phyloP scores from a whole-genome alignment of 164 flowering plant species.

The Pachysandra terminalis region DNA sequence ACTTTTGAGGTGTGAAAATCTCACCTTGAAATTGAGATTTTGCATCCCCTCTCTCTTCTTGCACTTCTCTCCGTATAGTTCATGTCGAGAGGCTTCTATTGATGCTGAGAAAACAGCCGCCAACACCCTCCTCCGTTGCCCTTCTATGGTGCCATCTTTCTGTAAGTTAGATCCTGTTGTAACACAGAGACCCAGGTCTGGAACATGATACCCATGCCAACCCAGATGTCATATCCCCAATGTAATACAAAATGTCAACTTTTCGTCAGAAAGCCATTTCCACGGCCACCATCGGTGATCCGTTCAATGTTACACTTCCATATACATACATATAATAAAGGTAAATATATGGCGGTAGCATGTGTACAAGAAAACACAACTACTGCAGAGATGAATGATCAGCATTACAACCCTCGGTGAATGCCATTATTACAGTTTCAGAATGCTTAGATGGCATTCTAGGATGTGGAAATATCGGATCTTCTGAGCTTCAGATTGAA shows the following conservation, averaged over 20 bases:
- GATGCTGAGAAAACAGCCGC: no score
- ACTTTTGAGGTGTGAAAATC: no score
- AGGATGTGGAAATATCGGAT: background rate
- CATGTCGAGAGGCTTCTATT: no score
- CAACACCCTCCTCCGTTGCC: no score
- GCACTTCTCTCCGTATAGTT: no score
- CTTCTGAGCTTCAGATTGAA: background rate
- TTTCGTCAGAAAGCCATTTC: conserved; percentile 10
- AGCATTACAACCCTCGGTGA: no score
- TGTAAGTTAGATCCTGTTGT: background rate
- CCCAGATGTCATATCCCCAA: conserved; percentile 13
- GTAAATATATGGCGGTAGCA: conserved; percentile 13
- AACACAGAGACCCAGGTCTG: background rate
- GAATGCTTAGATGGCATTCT: conserved; percentile 3
- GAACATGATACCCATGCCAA: conserved; percentile 1
- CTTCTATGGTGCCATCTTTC: background rate
- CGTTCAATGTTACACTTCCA: conserved; percentile 35
- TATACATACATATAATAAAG: conserved; percentile 21
- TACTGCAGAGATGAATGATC: no score
- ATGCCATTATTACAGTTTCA: background rate
- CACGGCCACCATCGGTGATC: conserved; percentile 24
- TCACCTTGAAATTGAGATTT: no score
- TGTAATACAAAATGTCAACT: conserved; percentile 3
- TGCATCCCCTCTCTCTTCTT: no score
- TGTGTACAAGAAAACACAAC: conserved; percentile 13